Percentiles rank a stretch among this genome's conserved stretches.
Conservation (phyloP, 768 basidiomycete species). For the Collybiopsis luxurians region DNA sequence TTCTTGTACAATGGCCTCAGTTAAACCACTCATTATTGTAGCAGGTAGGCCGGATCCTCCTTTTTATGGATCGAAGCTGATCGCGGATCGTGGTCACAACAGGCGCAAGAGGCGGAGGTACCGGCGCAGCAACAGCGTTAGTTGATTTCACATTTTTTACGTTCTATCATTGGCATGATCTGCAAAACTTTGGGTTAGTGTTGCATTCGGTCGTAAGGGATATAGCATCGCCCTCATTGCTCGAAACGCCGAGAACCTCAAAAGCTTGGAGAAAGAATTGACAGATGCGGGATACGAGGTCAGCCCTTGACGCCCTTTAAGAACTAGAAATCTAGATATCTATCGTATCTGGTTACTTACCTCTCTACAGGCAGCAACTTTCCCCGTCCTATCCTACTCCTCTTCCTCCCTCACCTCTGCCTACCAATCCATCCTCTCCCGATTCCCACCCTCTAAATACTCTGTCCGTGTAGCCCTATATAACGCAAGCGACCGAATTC, state of each 20-base stretch:
- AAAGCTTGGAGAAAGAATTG: constrained; percentile 52
- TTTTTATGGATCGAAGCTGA: background rate
- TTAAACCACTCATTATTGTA: constrained; percentile 50
- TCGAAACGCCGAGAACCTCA: constrained; percentile 48
- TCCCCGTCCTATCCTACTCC: constrained; percentile 48
- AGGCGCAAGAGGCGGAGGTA: constrained; percentile 47
- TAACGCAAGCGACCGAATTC: constrained; percentile 55
- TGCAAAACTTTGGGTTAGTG: too few species aligned
- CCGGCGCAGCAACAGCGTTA: constrained; percentile 59
- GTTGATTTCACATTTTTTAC: constrained; percentile 13
- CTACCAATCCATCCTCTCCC: constrained; percentile 33
- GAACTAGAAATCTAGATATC: too few species aligned
- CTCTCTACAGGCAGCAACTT: constrained; percentile 46
- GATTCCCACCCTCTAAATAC: constrained; percentile 45
- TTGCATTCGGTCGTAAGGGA: constrained; percentile 56
- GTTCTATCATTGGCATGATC: background rate
- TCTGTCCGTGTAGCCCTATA: constrained; percentile 59
- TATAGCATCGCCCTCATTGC: constrained; percentile 69
- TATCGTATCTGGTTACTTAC: constrained; percentile 33
- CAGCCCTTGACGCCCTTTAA: too few species aligned
- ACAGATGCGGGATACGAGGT: constrained; percentile 21
- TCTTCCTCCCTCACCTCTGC: too few species aligned
- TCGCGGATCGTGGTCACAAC: background rate
- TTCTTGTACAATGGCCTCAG: background rate
- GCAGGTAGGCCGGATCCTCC: constrained; percentile 39